phyloP scores from a whole-genome alignment of 2,329 filamentous ascomycete species.

The Niveomyces coronatus region DNA sequence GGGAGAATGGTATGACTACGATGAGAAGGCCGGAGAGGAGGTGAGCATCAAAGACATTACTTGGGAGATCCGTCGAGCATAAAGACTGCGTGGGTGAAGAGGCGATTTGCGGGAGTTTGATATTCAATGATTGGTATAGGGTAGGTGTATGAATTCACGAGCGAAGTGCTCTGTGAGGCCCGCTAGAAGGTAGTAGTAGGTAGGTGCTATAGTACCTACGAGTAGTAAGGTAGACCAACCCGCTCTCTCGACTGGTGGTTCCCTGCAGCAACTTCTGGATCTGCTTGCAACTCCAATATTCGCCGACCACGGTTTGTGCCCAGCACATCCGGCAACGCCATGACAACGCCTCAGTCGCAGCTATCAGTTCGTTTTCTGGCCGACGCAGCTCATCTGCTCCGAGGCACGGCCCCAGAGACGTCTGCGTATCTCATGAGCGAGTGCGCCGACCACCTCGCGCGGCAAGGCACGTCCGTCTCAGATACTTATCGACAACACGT shows the following conservation, averaged over 20 bases:
- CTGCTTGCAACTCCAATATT: too few relatives aligned
- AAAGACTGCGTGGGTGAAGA: conserved; percentile 13
- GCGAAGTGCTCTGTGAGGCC: too few relatives aligned
- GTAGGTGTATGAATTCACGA: conserved; percentile 6
- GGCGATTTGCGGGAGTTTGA: conserved; percentile 3
- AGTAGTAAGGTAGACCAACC: too few relatives aligned
- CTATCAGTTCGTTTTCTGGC: conserved; percentile 37
- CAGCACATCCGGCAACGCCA: conserved; percentile 1
- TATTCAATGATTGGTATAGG: not conserved
- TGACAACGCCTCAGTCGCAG: conserved; percentile 15
- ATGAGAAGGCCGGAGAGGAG: conserved; percentile 85
- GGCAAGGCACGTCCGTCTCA: conserved; percentile 32
- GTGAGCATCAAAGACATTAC: conserved; percentile 84
- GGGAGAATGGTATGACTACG: conserved; percentile 96
- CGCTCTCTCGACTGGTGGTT: too few relatives aligned
- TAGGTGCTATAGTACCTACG: too few relatives aligned
- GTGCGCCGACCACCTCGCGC: conserved; percentile 38
- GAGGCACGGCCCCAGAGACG: conserved; percentile 39
- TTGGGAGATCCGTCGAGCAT: conserved; percentile 74
- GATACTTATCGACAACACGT: conserved; percentile 43
- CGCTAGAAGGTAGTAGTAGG: too few relatives aligned
- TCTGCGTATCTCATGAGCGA: conserved; percentile 50
- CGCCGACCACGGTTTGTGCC: too few relatives aligned
- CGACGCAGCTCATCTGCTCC: conserved; percentile 49
- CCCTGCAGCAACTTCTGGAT: too few relatives aligned